These are phyloP conservation scores for Metrosideros polymorpha DNA, from an alignment of 441 rosid species.

Conservation along the genomic window DNA sequence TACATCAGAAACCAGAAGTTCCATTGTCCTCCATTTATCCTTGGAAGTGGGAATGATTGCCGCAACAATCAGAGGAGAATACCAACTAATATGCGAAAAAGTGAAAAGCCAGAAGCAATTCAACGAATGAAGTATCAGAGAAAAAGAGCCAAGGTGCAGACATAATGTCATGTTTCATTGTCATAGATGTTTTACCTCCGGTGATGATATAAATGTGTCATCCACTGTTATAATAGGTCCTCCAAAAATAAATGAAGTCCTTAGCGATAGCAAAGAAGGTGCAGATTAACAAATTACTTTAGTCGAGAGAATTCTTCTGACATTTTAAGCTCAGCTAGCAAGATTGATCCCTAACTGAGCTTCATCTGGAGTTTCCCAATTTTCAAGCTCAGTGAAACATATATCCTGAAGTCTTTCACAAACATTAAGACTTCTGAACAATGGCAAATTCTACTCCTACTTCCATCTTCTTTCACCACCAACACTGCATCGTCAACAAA, in stretches of 20 bases:
- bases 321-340: background rate
- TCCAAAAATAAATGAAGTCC: background rate
- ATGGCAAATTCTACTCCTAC: background rate
- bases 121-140: background rate
- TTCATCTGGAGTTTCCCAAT: background rate
- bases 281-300: background rate
- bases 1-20: background rate
- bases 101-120: background rate
- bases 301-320: background rate
- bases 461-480: background rate
- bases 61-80: background rate
- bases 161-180: background rate
- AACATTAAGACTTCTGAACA: background rate
- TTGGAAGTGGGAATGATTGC: background rate
- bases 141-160: background rate
- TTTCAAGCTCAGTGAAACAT: background rate
- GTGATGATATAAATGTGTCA: background rate
- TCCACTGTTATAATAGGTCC: background rate
- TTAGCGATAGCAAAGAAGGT: background rate
- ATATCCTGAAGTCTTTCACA: rapidly evolving
- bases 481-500: background rate
- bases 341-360: background rate
- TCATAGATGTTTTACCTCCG: background rate
- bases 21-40: background rate
- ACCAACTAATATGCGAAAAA: background rate